These are phyloP conservation scores for Cichorium intybus DNA, from an alignment of 140 eudicot species.

Conservation along the genomic window DNA sequence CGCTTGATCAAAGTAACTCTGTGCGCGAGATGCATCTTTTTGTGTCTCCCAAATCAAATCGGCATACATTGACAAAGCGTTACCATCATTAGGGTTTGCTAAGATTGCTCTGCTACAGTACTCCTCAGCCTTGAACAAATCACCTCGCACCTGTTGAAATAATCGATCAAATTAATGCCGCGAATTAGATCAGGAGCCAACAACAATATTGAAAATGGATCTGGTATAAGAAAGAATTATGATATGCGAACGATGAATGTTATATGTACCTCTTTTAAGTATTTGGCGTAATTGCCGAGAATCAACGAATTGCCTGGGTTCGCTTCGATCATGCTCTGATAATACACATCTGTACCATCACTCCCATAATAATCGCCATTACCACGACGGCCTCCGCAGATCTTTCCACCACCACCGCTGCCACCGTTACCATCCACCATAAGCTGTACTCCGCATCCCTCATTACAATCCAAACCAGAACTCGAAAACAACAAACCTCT, in stretches of 20 bases:
- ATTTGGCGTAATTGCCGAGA: slow-evolving; percentile 55
- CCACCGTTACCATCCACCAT: slow-evolving; percentile 29
- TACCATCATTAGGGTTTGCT: slow-evolving; percentile 55
- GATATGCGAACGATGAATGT: background rate
- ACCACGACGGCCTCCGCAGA: slow-evolving; percentile 21
- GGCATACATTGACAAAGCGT: slow-evolving; percentile 56
- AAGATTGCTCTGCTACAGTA: slow-evolving; percentile 68
- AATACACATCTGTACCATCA: slow-evolving; percentile 42
- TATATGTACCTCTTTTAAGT: slow-evolving; percentile 52
- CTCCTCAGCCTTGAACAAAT: slow-evolving; percentile 63
- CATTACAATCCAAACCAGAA: slow-evolving; percentile 28
- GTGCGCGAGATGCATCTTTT: slow-evolving; percentile 57
- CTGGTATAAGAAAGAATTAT: background rate
- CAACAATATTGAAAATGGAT: background rate
- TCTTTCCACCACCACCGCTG: slow-evolving; percentile 29
- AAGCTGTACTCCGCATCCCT: background rate
- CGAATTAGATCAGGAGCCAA: background rate
- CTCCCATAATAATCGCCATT: slow-evolving; percentile 1
- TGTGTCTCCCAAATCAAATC: slow-evolving; percentile 63
- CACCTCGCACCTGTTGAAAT: slow-evolving; percentile 40
- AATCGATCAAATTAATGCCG: background rate
- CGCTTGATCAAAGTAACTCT: slow-evolving; percentile 58
- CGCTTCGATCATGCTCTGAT: slow-evolving; percentile 44
- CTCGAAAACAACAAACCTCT: slow-evolving; percentile 23
- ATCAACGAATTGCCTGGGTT: slow-evolving; percentile 51